Base-by-base conservation (phyloP, 75 land plant species). In the Azolla pinnata region DNA sequence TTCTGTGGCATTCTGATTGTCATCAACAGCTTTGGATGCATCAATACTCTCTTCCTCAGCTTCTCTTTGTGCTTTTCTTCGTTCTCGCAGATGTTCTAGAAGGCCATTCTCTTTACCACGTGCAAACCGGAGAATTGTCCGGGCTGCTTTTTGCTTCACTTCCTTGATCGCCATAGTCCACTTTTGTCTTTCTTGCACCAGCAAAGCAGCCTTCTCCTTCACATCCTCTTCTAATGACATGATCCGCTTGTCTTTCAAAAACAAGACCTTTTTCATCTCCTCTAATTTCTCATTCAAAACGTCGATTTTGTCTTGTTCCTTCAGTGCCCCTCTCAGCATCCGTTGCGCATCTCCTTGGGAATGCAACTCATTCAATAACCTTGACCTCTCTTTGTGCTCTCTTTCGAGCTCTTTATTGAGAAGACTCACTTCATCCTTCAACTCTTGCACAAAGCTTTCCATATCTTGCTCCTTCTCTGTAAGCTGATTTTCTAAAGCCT, bases 111-210 rank as follows among this genome's bases (percentile, higher is more conserved):
- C 54, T 27, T 52, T 52, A 2, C 29, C 54, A 14, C 27, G 54
- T 29, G 27, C 27, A 52, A 52, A 52, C 5, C 54, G 54, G 29
- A 52, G 29, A 2, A 52, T 25, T 26, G 29, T 52, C 29, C 27
- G 24, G 2, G 54, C 54, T 19, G 54, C 54, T 29, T 52, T 52
- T 25, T 52, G 54, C 29, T 52, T 52, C 28, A 52, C 54, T 24
- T 52, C 54, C 28, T 27, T 52, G 29, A 52, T 52, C 3, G 54
- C 54, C 54, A 52, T 52, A 24, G 24, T 52, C 54, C 54, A 52
- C 24, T 52, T 52, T 24, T 52, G 54, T 24, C 27, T 52, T 14
- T 52, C 54, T 26, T 52, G 54, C 24, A 24, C 54, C 29, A 52
- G 29, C 29, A 25, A 29, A 52, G 29, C 29, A 52, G 25, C 18